Base-by-base conservation (phyloP, 163 green algal species). In the Scenedesmus sp. region DNA sequence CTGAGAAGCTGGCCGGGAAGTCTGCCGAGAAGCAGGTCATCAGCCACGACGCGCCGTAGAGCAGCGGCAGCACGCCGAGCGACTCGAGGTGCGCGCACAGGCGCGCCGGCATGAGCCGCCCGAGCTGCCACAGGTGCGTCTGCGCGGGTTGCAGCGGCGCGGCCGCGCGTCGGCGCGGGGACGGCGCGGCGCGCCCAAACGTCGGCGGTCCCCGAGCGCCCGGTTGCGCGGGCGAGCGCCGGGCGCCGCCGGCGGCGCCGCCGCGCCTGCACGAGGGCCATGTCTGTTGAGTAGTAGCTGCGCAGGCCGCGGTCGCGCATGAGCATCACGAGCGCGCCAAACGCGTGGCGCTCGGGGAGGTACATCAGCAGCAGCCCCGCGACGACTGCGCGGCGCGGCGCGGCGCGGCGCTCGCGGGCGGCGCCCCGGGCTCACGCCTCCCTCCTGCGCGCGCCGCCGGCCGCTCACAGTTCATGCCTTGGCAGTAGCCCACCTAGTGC, bases 21-120 rank as follows among this genome's bases (percentile, higher is more conserved):
- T 94, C 92, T 57, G 91, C 94, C n/a, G 89, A 87, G 79, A 96
- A 98, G 60, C 75, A 78, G 3, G 93, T 97, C 64, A 98, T 91
- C 29, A 97, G 88, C 94, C 94, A 98, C 67, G 94, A 91, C 6
- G 84, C 87, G 6, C 88, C 92, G 62, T 95, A 98, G 67, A 98
- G 85, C 78, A 95, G 87, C 2, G 94, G 88, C 11, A 91, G 66
- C 44, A 94, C 91, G 4, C 89, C 89, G 20, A 87, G 58, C 5
- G 71, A 79, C 86, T 97, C 87, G 60, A 90, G 53, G 70, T 93
- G 89, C 18, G 69, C 62, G 42, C 82, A 83, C 18, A 94, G 70
- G 17, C 70, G 28, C 3, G 87, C 85, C 14, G 77, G 76, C 26
- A 95, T 75, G 2, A 95, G 85, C 53, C 81, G 88, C 28, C 93